Percentiles rank a stretch among this genome's conserved stretches.
These are phyloP conservation scores for Metarhizium rileyi DNA, from an alignment of 2,329 filamentous ascomycete genomes.

Conservation along the genomic window DNA sequence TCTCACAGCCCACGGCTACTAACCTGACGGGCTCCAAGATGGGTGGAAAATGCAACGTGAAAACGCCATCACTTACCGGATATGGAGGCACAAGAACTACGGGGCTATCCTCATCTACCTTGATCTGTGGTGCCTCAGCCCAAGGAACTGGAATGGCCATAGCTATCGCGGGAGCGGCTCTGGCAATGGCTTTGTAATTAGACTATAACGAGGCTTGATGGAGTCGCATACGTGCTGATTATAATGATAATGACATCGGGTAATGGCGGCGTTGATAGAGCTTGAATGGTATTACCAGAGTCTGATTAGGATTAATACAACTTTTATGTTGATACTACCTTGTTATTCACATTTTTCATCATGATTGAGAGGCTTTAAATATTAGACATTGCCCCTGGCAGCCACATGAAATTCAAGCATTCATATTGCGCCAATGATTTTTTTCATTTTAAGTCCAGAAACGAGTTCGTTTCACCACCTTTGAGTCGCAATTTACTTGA, in stretches of 20 bases:
- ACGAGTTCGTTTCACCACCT: too few species aligned
- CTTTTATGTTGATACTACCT: not conserved
- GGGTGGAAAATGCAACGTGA: not conserved
- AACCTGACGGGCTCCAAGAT: constrained; percentile 8
- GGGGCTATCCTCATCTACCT: not conserved
- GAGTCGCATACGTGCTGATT: not conserved
- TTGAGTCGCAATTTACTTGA: not conserved
- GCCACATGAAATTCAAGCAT: too few species aligned
- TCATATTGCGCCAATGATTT: too few species aligned
- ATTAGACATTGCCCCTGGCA: not conserved
- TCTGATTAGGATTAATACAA: not conserved
- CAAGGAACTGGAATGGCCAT: constrained; percentile 14
- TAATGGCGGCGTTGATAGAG: not conserved
- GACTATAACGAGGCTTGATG: not conserved
- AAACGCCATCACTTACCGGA: not conserved
- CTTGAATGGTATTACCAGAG: not conserved
- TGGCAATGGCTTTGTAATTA: constrained; percentile 18
- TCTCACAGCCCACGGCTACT: constrained; percentile 10
- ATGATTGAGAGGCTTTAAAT: not conserved
- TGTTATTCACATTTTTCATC: not conserved
- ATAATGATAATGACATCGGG: not conserved
- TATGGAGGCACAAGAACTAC: not conserved
- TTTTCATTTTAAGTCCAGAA: too few species aligned
- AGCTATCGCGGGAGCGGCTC: constrained; percentile 18
- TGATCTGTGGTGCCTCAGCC: constrained; percentile 16